Evolutionary conservation across 2,329 filamentous ascomycete genomes (phyloP), one percentile per base, ranked within the genome.

Genomic region (Penicillium sp.): DNA sequence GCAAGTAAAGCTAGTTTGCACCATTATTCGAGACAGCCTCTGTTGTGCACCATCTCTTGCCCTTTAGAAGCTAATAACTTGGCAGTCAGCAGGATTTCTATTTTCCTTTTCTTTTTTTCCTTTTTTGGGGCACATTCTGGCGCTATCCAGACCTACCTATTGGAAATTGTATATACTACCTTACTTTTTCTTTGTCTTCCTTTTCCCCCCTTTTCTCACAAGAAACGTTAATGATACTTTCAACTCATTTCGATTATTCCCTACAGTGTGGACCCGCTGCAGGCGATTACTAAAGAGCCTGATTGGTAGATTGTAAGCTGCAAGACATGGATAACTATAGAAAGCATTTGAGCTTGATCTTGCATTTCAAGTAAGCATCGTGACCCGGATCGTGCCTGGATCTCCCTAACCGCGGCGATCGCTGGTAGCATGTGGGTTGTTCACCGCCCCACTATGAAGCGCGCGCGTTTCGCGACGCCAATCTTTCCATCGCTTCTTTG

Each of bases 1-100:
- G 63, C 20, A 68, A 67, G 50, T 72, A 68, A 55, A 48, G n/a
- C 10, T 23, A 25, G 6, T 37, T 15, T 15, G 18, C 9, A 18
- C 18, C 9, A 8, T 42, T 8, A 13, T 24, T 27, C 8, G 10
- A 18, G 15, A 20, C 18, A 8, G 8, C 4, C 15, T 35, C 15
- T 20, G 33, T 20, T 12, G 33, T 20, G 15, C 9, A 20, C 9
- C 4, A 5, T 18, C 33, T 6, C 8, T 35, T 9, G 15, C 2
- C 18, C 33, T 37, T 7, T 9, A 12, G 10, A 20, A 23, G 8
- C 15, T 37, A 1, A 3, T 5, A 37, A 18, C 8, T 10, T 37
- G 9, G 8, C 32, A 33, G 32, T 8, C 7, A 18, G 33, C 18
- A 20, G 33, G 20, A 23, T 23, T 23, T 23, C 20, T 23, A 2